phyloP scores from a whole-genome alignment of 257 asterid species.

The Solanum lignicaule region DNA sequence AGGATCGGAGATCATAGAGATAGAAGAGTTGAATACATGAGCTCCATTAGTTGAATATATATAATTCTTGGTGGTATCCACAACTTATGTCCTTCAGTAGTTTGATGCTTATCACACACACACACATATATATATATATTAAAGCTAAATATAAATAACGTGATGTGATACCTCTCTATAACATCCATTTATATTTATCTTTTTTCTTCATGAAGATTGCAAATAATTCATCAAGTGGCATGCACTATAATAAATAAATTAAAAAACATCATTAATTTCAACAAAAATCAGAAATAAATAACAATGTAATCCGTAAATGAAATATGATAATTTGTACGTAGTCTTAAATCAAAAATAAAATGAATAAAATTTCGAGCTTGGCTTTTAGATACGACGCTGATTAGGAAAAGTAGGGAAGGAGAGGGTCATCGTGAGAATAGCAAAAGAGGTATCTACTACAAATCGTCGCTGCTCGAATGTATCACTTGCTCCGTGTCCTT shows the following conservation, averaged over 20 bases:
- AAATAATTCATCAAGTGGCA: not conserved
- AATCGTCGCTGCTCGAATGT: conserved; percentile 40
- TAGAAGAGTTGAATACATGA: not conserved
- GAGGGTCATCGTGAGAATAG: conserved; percentile 60
- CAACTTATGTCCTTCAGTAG: not conserved
- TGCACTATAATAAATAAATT: not conserved
- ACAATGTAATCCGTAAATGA: too few species aligned
- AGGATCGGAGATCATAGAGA: not conserved
- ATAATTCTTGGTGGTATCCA: not conserved
- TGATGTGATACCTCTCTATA: too few species aligned
- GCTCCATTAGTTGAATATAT: not conserved
- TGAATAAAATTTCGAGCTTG: too few species aligned
- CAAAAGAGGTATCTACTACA: conserved; percentile 44
- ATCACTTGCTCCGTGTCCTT: conserved; percentile 28
- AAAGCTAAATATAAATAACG: too few species aligned
- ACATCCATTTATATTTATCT: too few species aligned
- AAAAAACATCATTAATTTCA: not conserved
- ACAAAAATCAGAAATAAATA: too few species aligned
- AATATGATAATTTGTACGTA: too few species aligned
- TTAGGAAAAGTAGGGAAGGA: conserved; percentile 19
- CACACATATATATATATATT: too few species aligned
- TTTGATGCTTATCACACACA: too few species aligned
- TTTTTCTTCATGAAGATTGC: too few species aligned
- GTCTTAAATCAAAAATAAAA: too few species aligned
- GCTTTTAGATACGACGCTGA: not conserved